These are phyloP conservation scores for Trametes meyenii DNA, from an alignment of 768 basidiomycete genomes.

Conservation along the genomic window DNA sequence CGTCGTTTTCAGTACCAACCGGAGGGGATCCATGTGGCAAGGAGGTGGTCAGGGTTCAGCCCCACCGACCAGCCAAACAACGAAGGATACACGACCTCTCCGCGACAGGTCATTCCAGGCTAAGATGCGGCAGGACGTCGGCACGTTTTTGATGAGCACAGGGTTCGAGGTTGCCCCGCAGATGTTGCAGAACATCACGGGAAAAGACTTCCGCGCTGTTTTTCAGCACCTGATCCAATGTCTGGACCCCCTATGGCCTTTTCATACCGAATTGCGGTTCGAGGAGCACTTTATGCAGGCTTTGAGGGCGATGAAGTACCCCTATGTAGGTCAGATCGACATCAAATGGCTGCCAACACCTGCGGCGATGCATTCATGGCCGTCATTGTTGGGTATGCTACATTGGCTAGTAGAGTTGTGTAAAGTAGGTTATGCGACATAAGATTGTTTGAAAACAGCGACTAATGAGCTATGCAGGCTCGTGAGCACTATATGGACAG, in stretches of 20 bases:
- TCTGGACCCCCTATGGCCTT: conserved; percentile 72
- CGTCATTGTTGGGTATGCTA: conserved; percentile 79
- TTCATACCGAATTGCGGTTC: conserved; percentile 53
- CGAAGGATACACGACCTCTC: conserved; percentile 78
- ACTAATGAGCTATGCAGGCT: conserved; percentile 26
- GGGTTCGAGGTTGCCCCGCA: conserved; percentile 70
- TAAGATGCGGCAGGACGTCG: conserved; percentile 78
- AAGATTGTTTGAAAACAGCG: neutral
- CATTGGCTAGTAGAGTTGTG: conserved; percentile 92
- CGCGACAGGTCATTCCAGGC: conserved; percentile 74
- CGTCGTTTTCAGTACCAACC: conserved; percentile 52
- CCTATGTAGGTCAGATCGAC: conserved; percentile 76
- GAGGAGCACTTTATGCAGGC: conserved; percentile 86
- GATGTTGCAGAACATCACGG: conserved; percentile 75
- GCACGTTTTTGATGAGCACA: conserved; percentile 64
- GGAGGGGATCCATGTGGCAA: conserved; percentile 77
- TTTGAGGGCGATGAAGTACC: conserved; percentile 79
- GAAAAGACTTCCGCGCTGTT: conserved; percentile 83
- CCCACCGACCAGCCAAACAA: conserved; percentile 53
- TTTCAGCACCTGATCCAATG: conserved; percentile 76
- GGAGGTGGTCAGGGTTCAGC: conserved; percentile 52
- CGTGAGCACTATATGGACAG: conserved; percentile 55
- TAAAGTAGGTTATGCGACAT: conserved; percentile 54
- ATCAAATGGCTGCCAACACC: conserved; percentile 87
- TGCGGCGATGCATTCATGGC: conserved; percentile 93